Evolutionary conservation across 208 protist species (phyloP).

Genomic region (Crithidia brevicula): DNA sequence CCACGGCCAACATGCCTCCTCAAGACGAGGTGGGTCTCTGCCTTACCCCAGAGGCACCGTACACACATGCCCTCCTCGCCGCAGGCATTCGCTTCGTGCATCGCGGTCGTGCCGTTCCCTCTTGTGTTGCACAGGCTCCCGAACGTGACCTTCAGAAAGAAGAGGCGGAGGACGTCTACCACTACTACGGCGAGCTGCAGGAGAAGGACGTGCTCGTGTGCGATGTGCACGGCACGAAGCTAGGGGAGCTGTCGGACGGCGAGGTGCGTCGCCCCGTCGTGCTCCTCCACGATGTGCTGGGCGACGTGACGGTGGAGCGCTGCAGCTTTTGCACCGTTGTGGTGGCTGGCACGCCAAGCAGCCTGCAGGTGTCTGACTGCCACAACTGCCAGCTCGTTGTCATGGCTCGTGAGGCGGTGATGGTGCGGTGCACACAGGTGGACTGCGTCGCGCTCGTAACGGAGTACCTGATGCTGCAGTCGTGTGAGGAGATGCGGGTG

Average conservation of each 20-base stretch:
- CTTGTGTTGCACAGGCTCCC: not conserved
- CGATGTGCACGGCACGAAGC: constrained; percentile 52
- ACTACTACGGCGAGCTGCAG: constrained; percentile 54
- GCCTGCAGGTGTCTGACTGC: constrained; percentile 55
- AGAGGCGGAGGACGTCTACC: constrained; percentile 23
- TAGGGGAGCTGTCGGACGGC: not conserved
- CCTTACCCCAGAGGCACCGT: constrained; percentile 61
- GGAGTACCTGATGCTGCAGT: constrained; percentile 44
- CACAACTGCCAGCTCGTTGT: constrained; percentile 53
- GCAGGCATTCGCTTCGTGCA: constrained; percentile 60
- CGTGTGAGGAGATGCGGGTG: constrained; percentile 35
- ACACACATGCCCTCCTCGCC: constrained; percentile 56
- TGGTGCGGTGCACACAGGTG: constrained; percentile 50
- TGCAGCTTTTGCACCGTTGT: constrained; percentile 79
- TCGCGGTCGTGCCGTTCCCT: constrained; percentile 37
- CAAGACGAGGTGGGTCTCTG: constrained; percentile 29
- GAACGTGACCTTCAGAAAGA: not conserved
- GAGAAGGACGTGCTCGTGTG: constrained; percentile 58
- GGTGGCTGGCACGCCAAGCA: constrained; percentile 58
- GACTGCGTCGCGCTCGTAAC: constrained; percentile 57
- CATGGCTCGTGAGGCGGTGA: constrained; percentile 49
- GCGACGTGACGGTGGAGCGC: constrained; percentile 63
- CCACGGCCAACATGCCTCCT: constrained; percentile 7
- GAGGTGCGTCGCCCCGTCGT: constrained; percentile 47
- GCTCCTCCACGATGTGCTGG: constrained; percentile 69